These are phyloP conservation scores for Strigomonas culicis DNA, from an alignment of 208 protist species.

Conservation along the genomic window DNA sequence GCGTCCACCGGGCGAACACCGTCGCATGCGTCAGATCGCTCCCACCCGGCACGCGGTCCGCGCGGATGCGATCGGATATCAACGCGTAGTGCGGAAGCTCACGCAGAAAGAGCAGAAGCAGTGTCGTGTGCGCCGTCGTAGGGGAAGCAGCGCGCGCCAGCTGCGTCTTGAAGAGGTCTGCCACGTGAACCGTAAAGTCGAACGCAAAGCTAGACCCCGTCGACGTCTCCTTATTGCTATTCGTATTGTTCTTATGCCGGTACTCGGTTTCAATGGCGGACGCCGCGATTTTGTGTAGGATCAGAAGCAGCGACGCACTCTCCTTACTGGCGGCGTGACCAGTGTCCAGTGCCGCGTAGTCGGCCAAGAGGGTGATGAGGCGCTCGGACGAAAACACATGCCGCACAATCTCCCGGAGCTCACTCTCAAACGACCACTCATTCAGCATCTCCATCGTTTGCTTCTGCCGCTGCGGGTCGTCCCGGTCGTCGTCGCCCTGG, in stretches of 20 bases:
- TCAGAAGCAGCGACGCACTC: background rate
- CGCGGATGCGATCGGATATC: too few species aligned
- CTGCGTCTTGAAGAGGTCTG: background rate
- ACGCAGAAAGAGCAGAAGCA: too few species aligned
- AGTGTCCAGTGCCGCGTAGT: background rate
- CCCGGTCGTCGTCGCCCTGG: background rate
- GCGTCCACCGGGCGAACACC: too few species aligned
- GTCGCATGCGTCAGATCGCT: too few species aligned
- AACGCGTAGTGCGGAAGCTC: too few species aligned
- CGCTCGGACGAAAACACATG: background rate
- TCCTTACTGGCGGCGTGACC: too few species aligned
- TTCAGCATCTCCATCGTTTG: background rate
- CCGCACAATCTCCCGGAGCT: background rate
- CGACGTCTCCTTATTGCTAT: background rate
- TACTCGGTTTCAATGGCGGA: background rate
- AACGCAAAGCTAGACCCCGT: background rate
- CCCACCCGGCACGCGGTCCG: too few species aligned
- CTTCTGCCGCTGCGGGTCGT: background rate
- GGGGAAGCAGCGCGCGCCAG: too few species aligned
- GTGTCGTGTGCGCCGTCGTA: too few species aligned
- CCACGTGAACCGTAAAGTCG: background rate
- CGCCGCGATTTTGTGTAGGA: background rate
- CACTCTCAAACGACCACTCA: constrained; percentile 11
- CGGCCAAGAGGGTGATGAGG: background rate
- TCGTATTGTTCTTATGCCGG: background rate